Evolutionary conservation across 306 rosid species (phyloP), one percentile per base, ranked within the genome.

Genomic region (Dryas octopetala): DNA sequence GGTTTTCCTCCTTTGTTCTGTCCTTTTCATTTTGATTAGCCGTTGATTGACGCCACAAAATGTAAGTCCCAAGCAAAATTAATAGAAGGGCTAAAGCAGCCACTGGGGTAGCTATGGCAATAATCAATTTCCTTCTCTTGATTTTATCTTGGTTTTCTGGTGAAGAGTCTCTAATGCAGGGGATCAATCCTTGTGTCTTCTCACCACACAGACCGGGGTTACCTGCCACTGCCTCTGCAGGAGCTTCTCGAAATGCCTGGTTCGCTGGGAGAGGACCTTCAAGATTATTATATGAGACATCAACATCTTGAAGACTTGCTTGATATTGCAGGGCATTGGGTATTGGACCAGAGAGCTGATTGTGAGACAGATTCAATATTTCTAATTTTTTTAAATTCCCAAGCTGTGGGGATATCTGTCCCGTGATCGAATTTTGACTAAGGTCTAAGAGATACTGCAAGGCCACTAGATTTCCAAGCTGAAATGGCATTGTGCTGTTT

Each of bases 121-220:
- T 55, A 6, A 55, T 17, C 61, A 55, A 55, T n/a, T 55, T 17
- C 64, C 43, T 50, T 4, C 51, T 50, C 15, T 12, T 76, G 3
- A 43, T 77, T 49, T 80, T 85, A 45, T 52, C 53, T 59, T 3
- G 66, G 38, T 16, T 83, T 74, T 60, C 71, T 11, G 3, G 13
- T 26, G 51, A 47, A 58, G 9, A 55, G 17, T 8, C 11, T 44
- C 0, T 2, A 50, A 15, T 14, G 63, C 96, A 90, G 3, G 78
- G 67, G 12, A 6, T 45, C 62, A 88, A 72, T 59, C 87, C 89
- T 55, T 63, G 70, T 7, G 10, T 44, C 75, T 4, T 82, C 46
- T 70, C 96, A n/a, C 61, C 92, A 43, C 96, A 88, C 84, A 90
- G 49, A 67, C 78, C 87, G 0, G 71, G 59, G 71, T 90, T 90